Evolutionary conservation across 2,329 filamentous ascomycete genomes (phyloP), one percentile per base, ranked within the genome.

Genomic region (Teratosphaeria destructans): DNA sequence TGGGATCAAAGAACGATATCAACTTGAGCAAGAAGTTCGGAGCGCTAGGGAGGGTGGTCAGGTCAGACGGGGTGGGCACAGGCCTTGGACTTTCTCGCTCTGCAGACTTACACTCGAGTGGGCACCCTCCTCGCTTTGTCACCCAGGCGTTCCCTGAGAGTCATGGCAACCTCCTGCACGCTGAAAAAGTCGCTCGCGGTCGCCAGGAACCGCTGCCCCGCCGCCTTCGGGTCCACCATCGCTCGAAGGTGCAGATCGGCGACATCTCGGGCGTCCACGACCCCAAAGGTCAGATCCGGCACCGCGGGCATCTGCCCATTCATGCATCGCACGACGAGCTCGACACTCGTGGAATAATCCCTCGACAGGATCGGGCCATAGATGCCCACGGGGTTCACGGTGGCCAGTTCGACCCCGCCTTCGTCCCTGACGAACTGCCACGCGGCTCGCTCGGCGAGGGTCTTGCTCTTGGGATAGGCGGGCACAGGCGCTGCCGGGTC

Each of bases 381-480:
- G 16, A 74, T 63, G 5, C 58, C 65, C 2, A 67, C 64, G 0
- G 72, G 71, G 37, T 69, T 68, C 52, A 74, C 64, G 4, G 65
- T 64, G 2, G 66, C 60, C 3, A 74, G 61, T 53, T 73, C 70
- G 52, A 73, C 63, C 1, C 52, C 43, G 16, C 67, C 70, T 63
- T 70, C 68, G 11, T 64, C 63, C 19, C 65, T 58, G n/a, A 72
- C 66, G 54, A 65, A 74, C 8, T 72, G 68, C 72, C 71, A 74
- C 3, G 72, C 72, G 1, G 71, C 66, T 7, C 55, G 59, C 62
- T 74, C 72, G 1, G 72, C 72, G 23, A 74, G 54, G 0, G 67
- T 73, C 63, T 74, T 74, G 57, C 66, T 70, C 57, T 73, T 73
- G 5, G 55, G 61, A 56, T 74, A 74, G 0, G 71, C 61, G 1